These are phyloP conservation scores for Cladosporium sp. DNA, from an alignment of 2,329 filamentous ascomycete species.

Conservation along the genomic window DNA sequence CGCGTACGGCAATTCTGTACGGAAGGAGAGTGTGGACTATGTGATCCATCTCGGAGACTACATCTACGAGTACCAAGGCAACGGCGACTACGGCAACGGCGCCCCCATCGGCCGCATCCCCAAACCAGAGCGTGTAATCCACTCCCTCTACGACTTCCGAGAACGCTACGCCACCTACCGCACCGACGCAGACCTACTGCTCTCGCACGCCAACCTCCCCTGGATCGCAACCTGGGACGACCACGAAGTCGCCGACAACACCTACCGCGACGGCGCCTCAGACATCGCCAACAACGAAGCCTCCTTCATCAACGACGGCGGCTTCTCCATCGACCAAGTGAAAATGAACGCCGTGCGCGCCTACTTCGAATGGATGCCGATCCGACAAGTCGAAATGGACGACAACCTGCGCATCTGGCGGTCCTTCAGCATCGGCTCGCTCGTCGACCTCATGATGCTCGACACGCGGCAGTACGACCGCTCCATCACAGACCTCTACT, in stretches of 20 bases:
- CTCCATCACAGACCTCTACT: slow-evolving; percentile 47
- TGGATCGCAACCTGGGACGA: slow-evolving; percentile 46
- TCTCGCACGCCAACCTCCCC: slow-evolving; percentile 41
- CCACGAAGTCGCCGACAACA: slow-evolving; percentile 42
- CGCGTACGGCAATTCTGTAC: slow-evolving; percentile 30
- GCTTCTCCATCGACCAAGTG: slow-evolving; percentile 45
- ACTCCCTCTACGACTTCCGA: slow-evolving; percentile 48
- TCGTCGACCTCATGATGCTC: slow-evolving; percentile 46
- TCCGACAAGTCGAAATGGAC: slow-evolving; percentile 46
- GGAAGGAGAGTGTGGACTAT: slow-evolving; percentile 43
- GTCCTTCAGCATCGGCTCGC: slow-evolving; percentile 43
- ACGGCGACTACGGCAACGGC: slow-evolving; percentile 32
- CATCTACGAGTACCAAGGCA: slow-evolving; percentile 42
- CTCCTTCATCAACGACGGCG: slow-evolving; percentile 42
- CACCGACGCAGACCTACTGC: slow-evolving; percentile 42
- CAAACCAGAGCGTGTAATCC: slow-evolving; percentile 40
- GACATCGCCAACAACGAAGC: slow-evolving; percentile 47
- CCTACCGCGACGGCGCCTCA: slow-evolving; percentile 42
- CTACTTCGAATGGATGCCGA: slow-evolving; percentile 47
- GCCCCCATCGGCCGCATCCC: slow-evolving; percentile 24
- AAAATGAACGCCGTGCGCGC: slow-evolving; percentile 50
- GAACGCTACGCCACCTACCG: slow-evolving; percentile 42
- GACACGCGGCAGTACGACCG: slow-evolving; percentile 47
- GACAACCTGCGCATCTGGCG: slow-evolving; percentile 47
- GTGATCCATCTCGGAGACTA: slow-evolving; percentile 40